Evolutionary conservation across 108 stramenopile species (phyloP).

Genomic region (Chaetoceros tenuissimus): DNA sequence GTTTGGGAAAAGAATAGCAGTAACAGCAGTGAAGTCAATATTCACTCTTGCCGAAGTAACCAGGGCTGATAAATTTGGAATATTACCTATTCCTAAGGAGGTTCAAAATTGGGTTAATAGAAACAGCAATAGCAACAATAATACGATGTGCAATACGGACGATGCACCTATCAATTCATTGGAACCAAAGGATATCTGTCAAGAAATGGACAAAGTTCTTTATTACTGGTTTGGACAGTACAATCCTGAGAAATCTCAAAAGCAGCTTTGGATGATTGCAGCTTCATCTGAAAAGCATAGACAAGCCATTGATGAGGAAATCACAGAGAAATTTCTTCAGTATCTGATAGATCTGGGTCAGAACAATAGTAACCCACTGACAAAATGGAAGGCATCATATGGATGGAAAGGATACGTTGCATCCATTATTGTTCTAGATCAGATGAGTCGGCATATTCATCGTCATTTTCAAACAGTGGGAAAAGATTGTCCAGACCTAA

Average conservation of each 20-base stretch:
- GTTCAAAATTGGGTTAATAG: not conserved
- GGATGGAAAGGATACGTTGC: slow-evolving; percentile 74
- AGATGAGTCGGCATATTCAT: slow-evolving; percentile 72
- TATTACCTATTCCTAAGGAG: not conserved
- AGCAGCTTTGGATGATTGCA: slow-evolving; percentile 83
- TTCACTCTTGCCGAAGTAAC: no score
- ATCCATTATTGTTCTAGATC: slow-evolving; percentile 78
- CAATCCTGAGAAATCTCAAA: slow-evolving; percentile 57
- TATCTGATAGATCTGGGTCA: slow-evolving; percentile 23
- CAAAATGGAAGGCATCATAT: slow-evolving; percentile 43
- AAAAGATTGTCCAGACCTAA: not conserved
- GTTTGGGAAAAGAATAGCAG: no score
- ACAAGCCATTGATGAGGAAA: slow-evolving; percentile 46
- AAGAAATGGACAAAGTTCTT: slow-evolving; percentile 44
- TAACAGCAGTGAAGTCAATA: no score
- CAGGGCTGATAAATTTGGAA: no score
- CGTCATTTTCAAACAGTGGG: slow-evolving; percentile 29
- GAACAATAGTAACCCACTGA: slow-evolving; percentile 8
- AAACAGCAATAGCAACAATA: not conserved
- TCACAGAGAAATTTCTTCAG: slow-evolving; percentile 41
- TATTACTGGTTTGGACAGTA: slow-evolving; percentile 74
- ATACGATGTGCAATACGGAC: not conserved
- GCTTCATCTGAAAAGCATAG: slow-evolving; percentile 41
- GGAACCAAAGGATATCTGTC: slow-evolving; percentile 5
- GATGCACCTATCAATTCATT: not conserved